A percentile compares a stretch with the other conserved stretches of the same genome.
phyloP scores from a whole-genome alignment of 208 protist genomes.

The Leishmania turanica region DNA sequence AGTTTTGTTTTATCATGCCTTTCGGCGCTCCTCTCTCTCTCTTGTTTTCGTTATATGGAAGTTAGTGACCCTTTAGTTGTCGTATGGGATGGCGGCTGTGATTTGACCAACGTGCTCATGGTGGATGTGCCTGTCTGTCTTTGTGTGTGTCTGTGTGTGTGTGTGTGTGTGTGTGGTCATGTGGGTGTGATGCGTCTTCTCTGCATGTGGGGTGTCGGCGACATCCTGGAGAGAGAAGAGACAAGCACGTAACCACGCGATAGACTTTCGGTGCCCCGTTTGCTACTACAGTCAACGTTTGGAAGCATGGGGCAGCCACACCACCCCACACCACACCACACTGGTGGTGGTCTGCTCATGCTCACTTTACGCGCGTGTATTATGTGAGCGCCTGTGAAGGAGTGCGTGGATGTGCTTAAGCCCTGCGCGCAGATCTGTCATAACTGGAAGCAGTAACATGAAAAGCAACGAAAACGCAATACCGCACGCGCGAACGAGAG shows the following conservation, averaged over 20 bases:
- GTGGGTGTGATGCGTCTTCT: background rate
- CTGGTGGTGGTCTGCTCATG: background rate
- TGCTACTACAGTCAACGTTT: background rate
- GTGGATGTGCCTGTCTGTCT: background rate
- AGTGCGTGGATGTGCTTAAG: background rate
- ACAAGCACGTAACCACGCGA: background rate
- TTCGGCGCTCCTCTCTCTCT: background rate
- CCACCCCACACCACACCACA: background rate
- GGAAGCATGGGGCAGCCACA: background rate
- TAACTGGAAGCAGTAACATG: background rate
- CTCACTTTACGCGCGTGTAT: background rate
- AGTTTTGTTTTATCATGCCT: background rate
- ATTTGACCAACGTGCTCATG: background rate
- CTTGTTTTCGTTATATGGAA: background rate
- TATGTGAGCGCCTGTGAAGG: background rate
- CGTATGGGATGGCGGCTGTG: background rate
- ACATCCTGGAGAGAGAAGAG: background rate
- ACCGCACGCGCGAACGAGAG: background rate
- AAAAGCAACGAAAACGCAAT: background rate
- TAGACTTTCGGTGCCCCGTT: background rate
- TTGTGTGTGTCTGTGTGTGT: background rate
- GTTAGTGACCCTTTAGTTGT: background rate
- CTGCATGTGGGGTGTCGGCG: background rate
- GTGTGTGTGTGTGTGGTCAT: background rate
- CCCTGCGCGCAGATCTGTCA: background rate